Evolutionary conservation across 257 asterid species (phyloP).

Genomic region (Ballota nigra): DNA sequence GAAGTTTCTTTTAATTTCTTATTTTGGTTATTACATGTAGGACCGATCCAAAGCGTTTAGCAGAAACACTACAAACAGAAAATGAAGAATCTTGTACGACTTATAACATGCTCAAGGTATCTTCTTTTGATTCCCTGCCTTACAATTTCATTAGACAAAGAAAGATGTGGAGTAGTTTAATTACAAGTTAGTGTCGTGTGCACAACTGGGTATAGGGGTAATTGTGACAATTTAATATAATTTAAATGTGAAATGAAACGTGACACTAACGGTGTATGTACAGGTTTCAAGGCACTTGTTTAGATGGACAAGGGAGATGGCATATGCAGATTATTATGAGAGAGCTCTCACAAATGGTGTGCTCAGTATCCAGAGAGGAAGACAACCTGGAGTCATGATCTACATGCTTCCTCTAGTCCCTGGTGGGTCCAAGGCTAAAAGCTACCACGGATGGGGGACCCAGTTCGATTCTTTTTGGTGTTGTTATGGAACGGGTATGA

Average conservation of each 20-base stretch:
- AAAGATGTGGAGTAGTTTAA: too few species aligned
- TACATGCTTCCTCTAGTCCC: slow-evolving; percentile 81
- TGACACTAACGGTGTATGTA: too few species aligned
- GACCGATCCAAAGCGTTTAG: slow-evolving; percentile 77
- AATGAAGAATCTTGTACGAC: slow-evolving; percentile 94
- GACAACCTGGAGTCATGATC: slow-evolving; percentile 83
- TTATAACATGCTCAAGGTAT: slow-evolving; percentile 90
- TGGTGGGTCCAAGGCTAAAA: slow-evolving; percentile 78
- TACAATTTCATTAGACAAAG: too few species aligned
- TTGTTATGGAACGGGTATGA: slow-evolving; percentile 86
- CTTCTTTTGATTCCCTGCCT: not conserved
- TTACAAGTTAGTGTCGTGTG: too few species aligned
- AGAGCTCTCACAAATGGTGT: slow-evolving; percentile 91
- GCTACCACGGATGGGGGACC: slow-evolving; percentile 87
- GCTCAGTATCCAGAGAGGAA: slow-evolving; percentile 84
- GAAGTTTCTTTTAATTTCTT: too few species aligned
- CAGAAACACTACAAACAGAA: slow-evolving; percentile 50
- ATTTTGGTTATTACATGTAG: slow-evolving; percentile 27
- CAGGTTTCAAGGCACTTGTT: slow-evolving; percentile 86
- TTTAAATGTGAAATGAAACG: too few species aligned
- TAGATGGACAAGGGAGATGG: slow-evolving; percentile 87
- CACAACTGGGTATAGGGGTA: too few species aligned
- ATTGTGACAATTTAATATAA: too few species aligned
- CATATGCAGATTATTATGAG: slow-evolving; percentile 88
- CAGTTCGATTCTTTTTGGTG: slow-evolving; percentile 77